Percentiles rank a stretch among this genome's conserved stretches.
These are phyloP conservation scores for Aspergillus cavernicola DNA, from an alignment of 495 filamentous ascomycete species.

Conservation along the genomic window DNA sequence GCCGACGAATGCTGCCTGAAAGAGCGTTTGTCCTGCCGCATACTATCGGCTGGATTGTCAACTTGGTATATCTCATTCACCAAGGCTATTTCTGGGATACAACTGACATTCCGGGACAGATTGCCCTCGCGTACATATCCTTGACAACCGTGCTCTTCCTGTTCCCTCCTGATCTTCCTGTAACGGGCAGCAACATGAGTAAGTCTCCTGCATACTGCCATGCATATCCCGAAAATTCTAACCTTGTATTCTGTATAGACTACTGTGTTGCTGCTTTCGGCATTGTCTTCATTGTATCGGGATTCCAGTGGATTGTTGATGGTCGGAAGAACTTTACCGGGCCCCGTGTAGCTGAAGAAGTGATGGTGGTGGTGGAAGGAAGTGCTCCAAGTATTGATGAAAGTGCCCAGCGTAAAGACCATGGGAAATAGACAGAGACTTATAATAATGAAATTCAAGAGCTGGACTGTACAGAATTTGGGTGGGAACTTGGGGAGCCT, in stretches of 20 bases:
- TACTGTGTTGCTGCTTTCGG: slow-evolving; percentile 69
- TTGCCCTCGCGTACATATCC: slow-evolving; percentile 62
- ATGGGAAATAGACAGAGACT: no score
- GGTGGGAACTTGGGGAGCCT: no score
- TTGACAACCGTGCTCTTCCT: slow-evolving; percentile 73
- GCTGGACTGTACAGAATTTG: no score
- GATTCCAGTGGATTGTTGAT: slow-evolving; percentile 67
- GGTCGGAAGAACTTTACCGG: slow-evolving; percentile 69
- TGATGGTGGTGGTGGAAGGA: slow-evolving; percentile 31
- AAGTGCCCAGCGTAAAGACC: neutral
- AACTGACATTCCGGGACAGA: slow-evolving; percentile 28
- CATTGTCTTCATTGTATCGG: slow-evolving; percentile 62
- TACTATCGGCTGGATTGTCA: slow-evolving; percentile 50
- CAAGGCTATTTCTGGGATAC: no score
- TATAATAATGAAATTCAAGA: no score
- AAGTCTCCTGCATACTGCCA: slow-evolving; percentile 22
- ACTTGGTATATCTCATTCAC: slow-evolving; percentile 41
- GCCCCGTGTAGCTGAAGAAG: slow-evolving; percentile 51
- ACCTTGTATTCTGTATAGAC: no score
- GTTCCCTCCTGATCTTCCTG: slow-evolving; percentile 66
- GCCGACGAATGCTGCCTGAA: slow-evolving; percentile 60
- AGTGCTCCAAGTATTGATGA: slow-evolving; percentile 7
- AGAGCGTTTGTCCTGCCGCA: slow-evolving; percentile 59
- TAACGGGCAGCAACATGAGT: slow-evolving; percentile 70
- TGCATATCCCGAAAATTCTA: no score